These are phyloP conservation scores for Oryza meyeriana DNA, from an alignment of 176 grass and related monocot species.

Conservation along the genomic window DNA sequence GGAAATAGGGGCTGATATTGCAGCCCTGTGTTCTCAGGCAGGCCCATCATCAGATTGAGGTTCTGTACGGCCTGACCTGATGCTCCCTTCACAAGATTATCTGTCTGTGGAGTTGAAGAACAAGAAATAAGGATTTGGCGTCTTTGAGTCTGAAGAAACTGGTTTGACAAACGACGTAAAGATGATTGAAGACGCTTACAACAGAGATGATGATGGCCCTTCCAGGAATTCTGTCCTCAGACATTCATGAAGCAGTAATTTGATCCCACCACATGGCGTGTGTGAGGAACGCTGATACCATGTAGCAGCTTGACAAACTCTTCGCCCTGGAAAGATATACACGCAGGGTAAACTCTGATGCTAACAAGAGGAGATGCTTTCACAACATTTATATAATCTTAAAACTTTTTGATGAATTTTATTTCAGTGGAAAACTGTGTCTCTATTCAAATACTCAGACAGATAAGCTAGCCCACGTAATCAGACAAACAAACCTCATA, in stretches of 20 bases:
- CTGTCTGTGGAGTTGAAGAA: conserved; percentile 64
- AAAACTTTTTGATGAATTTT: background rate
- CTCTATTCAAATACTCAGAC: background rate
- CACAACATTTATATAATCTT: background rate
- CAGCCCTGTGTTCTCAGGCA: conserved; percentile 76
- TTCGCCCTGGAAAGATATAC: conserved; percentile 55
- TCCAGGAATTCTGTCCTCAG: conserved; percentile 84
- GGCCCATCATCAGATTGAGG: conserved; percentile 96
- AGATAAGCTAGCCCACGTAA: conserved; percentile 9
- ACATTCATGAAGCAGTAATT: conserved; percentile 97
- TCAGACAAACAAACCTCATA: conserved; percentile 64
- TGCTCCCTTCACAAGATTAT: conserved; percentile 96
- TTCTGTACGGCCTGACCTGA: conserved; percentile 96
- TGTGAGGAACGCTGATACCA: conserved; percentile 61
- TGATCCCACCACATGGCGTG: conserved; percentile 79
- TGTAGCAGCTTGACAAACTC: conserved; percentile 83
- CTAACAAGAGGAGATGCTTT: conserved; percentile 7
- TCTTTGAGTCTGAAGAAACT: background rate
- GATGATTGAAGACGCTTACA: conserved; percentile 45
- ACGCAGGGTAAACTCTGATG: background rate
- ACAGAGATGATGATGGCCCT: conserved; percentile 92
- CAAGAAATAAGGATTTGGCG: background rate
- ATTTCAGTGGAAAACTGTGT: background rate
- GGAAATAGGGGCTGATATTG: conserved; percentile 82
- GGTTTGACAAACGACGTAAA: background rate